A percentile compares a stretch with the other conserved stretches of the same genome.
Evolutionary conservation across 441 rosid genomes (phyloP).

Genomic region (Croton laevigatus): DNA sequence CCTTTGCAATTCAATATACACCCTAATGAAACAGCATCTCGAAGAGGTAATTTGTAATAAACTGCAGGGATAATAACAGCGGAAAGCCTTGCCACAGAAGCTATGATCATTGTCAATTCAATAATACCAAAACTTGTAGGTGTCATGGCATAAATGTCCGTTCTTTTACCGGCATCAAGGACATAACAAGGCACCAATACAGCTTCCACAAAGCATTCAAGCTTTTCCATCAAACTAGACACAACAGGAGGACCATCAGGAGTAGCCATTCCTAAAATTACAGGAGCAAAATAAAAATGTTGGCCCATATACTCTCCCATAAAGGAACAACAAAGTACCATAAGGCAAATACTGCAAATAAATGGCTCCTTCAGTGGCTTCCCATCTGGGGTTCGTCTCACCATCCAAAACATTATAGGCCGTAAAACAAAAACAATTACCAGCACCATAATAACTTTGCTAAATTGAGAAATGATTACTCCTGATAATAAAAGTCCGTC

Average conservation of each 20-base stretch:
- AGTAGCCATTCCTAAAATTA: slow-evolving; percentile 34
- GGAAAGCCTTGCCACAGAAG: slow-evolving; percentile 25
- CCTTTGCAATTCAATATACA: slow-evolving; percentile 40
- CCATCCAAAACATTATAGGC: slow-evolving; percentile 47
- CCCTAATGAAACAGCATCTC: slow-evolving; percentile 40
- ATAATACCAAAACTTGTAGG: not conserved
- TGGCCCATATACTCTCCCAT: slow-evolving; percentile 28
- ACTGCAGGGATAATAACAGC: slow-evolving; percentile 28
- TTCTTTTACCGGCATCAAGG: slow-evolving; percentile 30
- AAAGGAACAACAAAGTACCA: slow-evolving; percentile 27
- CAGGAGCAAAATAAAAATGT: slow-evolving; percentile 33
- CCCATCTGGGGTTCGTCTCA: slow-evolving; percentile 42
- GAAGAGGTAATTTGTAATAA: slow-evolving; percentile 35
- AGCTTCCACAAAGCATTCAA: slow-evolving; percentile 32
- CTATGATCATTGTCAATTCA: slow-evolving; percentile 21
- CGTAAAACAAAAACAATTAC: slow-evolving; percentile 27
- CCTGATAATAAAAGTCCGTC: not conserved
- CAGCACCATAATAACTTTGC: slow-evolving; percentile 10
- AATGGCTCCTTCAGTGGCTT: slow-evolving; percentile 36
- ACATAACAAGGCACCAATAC: slow-evolving; percentile 41
- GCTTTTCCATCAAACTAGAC: slow-evolving; percentile 32
- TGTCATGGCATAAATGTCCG: slow-evolving; percentile 15
- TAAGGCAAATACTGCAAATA: slow-evolving; percentile 19
- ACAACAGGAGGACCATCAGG: slow-evolving; percentile 39
- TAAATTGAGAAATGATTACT: not conserved